Conservation (phyloP, 768 basidiomycete species). For the Galerina marginata region DNA sequence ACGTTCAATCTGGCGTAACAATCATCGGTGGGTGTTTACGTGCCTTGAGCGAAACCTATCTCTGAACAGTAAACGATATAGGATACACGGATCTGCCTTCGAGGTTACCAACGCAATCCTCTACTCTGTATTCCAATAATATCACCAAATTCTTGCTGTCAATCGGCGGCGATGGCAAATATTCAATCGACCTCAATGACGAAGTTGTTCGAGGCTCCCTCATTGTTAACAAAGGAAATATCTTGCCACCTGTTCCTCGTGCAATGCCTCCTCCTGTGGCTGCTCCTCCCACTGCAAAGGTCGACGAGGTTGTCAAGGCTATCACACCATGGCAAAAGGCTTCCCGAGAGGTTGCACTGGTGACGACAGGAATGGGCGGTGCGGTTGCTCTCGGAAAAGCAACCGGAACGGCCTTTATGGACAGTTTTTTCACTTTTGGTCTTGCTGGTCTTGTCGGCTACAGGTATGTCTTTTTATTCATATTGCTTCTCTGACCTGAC, state of each 20-base stretch:
- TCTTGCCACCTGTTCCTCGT: conserved; percentile 72
- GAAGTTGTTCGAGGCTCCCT: conserved; percentile 87
- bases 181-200: conserved; percentile 73
- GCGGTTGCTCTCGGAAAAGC: conserved; percentile 76
- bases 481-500: neutral
- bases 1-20: conserved; percentile 76
- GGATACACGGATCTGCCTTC: conserved; percentile 88
- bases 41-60: conserved; percentile 3
- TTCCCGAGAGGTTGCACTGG: conserved; percentile 70
- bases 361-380: conserved; percentile 80
- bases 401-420: conserved; percentile 86
- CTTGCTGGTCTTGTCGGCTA: conserved; percentile 87
- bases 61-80: conserved; percentile 30
- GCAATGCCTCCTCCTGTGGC: conserved; percentile 65
- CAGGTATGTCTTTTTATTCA: conserved; percentile 30
- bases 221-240: conserved; percentile 69
- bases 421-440: conserved; percentile 87
- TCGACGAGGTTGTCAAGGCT: conserved; percentile 55
- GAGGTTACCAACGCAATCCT: conserved; percentile 88
- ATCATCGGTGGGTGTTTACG: conserved; percentile 62
- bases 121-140: conserved; percentile 90
- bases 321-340: conserved; percentile 89
- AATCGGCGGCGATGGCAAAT: conserved; percentile 67
- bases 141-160: conserved; percentile 89
- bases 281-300: conserved; percentile 49